Base-by-base conservation (phyloP, 768 basidiomycete species). In the Leccinellum luteum region DNA sequence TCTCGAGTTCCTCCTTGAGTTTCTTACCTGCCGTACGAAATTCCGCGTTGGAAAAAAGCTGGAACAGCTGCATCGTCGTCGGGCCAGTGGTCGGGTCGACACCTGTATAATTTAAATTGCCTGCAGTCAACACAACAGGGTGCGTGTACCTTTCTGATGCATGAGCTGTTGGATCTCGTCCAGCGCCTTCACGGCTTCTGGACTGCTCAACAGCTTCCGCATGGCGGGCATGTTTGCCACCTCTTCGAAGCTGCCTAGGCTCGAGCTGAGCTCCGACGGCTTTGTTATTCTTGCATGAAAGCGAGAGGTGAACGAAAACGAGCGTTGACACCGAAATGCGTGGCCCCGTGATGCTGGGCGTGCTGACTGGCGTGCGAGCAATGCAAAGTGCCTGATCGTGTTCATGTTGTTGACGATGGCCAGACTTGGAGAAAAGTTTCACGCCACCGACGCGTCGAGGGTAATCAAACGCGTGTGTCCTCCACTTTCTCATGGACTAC, bases 401-500 rank as follows among this genome's bases (percentile, higher is more conserved):
- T 47, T 44, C 71, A 71, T 74, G 60, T 47, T 44, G 56, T 25
- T 34, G 52, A 55, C 9, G 17, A 17, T 19, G 32, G 14, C 12
- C 30, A n/a, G 44, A 8, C 41, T 43, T 19, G 41, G 41, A 43
- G 9, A 17, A 50, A 57, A 30, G 50, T 57, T 45, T 38, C 53
- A 61, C 60, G 62, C 68, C 61, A 63, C 64, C 51, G 51, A 54
- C 68, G 70, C 61, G 70, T 61, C 54, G 17, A 19, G 5, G 3
- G 43, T 31, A 21, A 30, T 44, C 45, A 25, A 23, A 35, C 51
- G 43, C 45, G 51, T 49, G 51, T 49, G 28, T 14, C 19, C 21
- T 14, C 4, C 23, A 17, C 51, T 21, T 30, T 14, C 47, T 56
- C 61, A 95, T 94, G 93, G 91, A 95, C 58, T 79, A 87, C 66